Evolutionary conservation across 352 stramenopile species (phyloP).

Genomic region (Hyaloperonospora arabidopsidis): DNA sequence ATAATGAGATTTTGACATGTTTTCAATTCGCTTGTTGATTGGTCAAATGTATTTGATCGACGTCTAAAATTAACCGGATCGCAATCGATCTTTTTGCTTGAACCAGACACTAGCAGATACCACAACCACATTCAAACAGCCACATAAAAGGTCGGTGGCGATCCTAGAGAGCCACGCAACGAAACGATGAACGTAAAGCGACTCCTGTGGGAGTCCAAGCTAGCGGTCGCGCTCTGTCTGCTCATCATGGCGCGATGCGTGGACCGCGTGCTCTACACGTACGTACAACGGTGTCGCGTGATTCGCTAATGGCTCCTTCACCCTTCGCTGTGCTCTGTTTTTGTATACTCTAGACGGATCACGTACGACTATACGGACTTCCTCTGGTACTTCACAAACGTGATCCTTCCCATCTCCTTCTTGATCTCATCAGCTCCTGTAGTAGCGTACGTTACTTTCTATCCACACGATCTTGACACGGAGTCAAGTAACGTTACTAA

Average conservation of each 20-base stretch:
- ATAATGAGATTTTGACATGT: too few species aligned
- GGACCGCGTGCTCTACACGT: slow-evolving; percentile 83
- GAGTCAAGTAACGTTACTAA: background rate
- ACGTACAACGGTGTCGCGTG: background rate
- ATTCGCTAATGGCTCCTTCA: background rate
- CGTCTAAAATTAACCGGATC: background rate
- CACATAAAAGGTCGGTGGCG: too few species aligned
- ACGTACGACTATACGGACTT: slow-evolving; percentile 84
- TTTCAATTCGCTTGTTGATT: background rate
- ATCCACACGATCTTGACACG: background rate
- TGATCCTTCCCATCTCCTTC: slow-evolving; percentile 75
- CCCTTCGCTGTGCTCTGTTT: background rate
- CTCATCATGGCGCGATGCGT: slow-evolving; percentile 75
- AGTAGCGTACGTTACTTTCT: slow-evolving; percentile 38
- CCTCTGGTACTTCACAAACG: slow-evolving; percentile 84
- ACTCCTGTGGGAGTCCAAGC: slow-evolving; percentile 78
- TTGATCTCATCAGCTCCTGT: slow-evolving; percentile 66
- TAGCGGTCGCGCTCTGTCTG: slow-evolving; percentile 65
- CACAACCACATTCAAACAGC: too few species aligned
- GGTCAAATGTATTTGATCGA: background rate
- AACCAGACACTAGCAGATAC: background rate
- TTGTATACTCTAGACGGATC: slow-evolving; percentile 45
- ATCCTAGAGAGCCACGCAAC: slow-evolving; percentile 3
- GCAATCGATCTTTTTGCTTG: background rate
- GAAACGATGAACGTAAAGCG: slow-evolving; percentile 57